Evolutionary conservation across 202 grass and related monocot genomes (phyloP).

Genomic region (Sporobolus alterniflorus): DNA sequence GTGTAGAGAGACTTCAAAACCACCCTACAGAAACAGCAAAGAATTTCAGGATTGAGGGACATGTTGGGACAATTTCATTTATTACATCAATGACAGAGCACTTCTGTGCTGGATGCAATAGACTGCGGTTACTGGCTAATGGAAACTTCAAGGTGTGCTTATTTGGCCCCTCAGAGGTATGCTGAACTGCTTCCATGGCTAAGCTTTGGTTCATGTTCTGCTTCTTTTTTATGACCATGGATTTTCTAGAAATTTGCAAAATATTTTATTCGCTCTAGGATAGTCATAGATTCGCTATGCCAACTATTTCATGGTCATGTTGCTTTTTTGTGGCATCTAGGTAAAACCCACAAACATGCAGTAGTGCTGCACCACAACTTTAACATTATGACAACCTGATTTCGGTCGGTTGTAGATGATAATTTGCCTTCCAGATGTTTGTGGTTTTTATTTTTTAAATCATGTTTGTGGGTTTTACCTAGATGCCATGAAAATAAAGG

Average conservation of each 20-base stretch:
- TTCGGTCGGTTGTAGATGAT: background rate
- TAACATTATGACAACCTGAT: background rate
- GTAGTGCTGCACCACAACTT: background rate
- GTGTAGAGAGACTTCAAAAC: conserved; percentile 79
- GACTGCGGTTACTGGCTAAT: conserved; percentile 87
- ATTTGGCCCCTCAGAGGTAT: conserved; percentile 97
- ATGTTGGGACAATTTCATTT: conserved; percentile 94
- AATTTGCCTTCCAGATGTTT: background rate
- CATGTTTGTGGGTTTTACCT: too few relatives aligned
- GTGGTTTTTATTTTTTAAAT: background rate
- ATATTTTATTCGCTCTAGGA: background rate
- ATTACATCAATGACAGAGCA: conserved; percentile 99
- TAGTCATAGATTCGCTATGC: background rate
- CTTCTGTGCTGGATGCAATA: conserved; percentile 97
- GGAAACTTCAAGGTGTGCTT: conserved; percentile 99
- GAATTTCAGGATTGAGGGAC: conserved; percentile 78
- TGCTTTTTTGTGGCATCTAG: background rate
- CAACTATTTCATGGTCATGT: conserved; percentile 3
- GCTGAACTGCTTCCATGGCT: conserved; percentile 1
- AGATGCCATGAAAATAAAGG: too few relatives aligned
- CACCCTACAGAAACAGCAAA: conserved; percentile 83
- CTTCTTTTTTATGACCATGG: background rate
- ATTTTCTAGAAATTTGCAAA: conserved; percentile 6
- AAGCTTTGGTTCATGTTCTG: background rate
- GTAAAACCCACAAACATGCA: too few relatives aligned